These are phyloP conservation scores for Leptographium procerum DNA, from an alignment of 2,329 filamentous ascomycete genomes.

Conservation along the genomic window DNA sequence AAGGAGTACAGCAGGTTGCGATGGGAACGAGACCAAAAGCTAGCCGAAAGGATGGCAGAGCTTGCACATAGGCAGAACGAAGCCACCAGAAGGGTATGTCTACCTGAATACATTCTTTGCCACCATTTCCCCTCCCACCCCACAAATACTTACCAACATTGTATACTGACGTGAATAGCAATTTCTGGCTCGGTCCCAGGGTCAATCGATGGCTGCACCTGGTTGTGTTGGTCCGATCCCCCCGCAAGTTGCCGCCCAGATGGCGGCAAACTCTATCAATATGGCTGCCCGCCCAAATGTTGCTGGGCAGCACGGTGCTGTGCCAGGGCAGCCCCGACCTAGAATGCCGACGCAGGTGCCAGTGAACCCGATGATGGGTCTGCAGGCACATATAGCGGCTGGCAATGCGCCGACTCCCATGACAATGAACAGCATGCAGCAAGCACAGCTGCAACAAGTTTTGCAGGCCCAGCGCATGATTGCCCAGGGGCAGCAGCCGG, in stretches of 20 bases:
- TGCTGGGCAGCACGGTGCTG: conserved; percentile 25
- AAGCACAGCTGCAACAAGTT: conserved; percentile 54
- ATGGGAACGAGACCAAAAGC: conserved; percentile 67
- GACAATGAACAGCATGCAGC: conserved; percentile 51
- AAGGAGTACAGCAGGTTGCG: conserved; percentile 85
- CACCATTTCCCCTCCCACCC: no score
- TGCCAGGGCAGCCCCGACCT: conserved; percentile 34
- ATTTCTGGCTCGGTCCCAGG: conserved; percentile 11
- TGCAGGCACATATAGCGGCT: conserved; percentile 37
- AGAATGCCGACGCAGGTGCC: conserved; percentile 44
- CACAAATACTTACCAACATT: not conserved
- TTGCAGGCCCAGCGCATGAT: conserved; percentile 48
- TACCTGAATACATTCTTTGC: not conserved
- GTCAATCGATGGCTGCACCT: conserved; percentile 5
- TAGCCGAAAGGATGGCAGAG: conserved; percentile 48
- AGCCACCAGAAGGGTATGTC: conserved; percentile 40
- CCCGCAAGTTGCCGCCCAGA: conserved; percentile 30
- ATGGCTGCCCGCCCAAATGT: conserved; percentile 29
- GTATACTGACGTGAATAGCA: conserved; percentile 12
- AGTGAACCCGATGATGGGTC: conserved; percentile 36
- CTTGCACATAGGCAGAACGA: conserved; percentile 52
- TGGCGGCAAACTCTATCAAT: conserved; percentile 20
- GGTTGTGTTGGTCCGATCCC: conserved; percentile 24
- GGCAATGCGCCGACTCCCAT: conserved; percentile 38
- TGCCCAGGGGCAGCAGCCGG: conserved; percentile 27